Base-by-base conservation (phyloP, 2,329 filamentous ascomycete genomes). In the Apiospora phragmitis region DNA sequence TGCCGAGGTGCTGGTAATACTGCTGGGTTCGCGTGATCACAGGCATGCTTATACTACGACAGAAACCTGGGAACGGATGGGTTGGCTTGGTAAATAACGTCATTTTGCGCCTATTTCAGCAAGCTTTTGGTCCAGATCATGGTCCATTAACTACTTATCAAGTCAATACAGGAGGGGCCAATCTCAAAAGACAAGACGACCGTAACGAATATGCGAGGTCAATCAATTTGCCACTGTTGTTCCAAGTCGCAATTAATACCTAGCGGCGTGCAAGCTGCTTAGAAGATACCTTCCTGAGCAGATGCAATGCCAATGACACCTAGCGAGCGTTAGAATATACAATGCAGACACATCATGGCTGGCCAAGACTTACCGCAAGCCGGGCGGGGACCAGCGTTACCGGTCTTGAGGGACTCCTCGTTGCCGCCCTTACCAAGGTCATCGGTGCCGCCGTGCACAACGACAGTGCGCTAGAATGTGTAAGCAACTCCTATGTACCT, bases 371-470 rank as follows among this genome's bases (percentile, higher is more conserved):
- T 89, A 93, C 96, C 96, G 86, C 96, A 99, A 82, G 96, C 96
- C 81, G 96, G 96, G 81, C 96, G 94, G 78, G 87, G 83, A 79
- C 96, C 96, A 81, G 96, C 96, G 83, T 98, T 99, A 77, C 96
- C 96, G 75, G 96, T 99, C 92, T 97, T 98, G 88, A 97, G 94
- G 80, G 94, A 97, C 88, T 98, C 94, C 86, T 95, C 94, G 86
- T 93, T 91, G 77, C 86, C 93, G 80, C 94, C 94, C 89, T 93
- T 93, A 84, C 96, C 96, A 75, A 99, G 94, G 81, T 99, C 96
- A 82, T 99, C 96, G 76, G 95, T 98, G 82, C 96, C 96, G 77
- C 88, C 91, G 88, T 99, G 96, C 80, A 97, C 90, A 79, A 99
- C 96, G 74, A 99, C 89, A 76, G 96, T 98, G 81, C 96, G 95